A percentile compares a stretch with the other conserved stretches of the same genome.
phyloP scores from a whole-genome alignment of 2,329 filamentous ascomycete species.

The Chaetomium sp. region DNA sequence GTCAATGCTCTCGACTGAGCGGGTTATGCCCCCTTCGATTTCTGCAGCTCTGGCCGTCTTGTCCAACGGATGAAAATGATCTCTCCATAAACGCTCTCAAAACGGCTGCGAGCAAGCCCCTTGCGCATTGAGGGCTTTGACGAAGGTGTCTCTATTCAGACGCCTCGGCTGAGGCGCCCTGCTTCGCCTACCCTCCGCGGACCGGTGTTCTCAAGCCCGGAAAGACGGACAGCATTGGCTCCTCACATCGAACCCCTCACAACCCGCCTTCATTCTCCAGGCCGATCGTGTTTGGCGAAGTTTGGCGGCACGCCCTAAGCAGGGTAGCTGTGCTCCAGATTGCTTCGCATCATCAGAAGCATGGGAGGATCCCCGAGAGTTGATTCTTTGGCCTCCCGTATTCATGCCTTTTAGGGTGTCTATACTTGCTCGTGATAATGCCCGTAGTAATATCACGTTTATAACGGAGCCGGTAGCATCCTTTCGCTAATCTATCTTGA shows the following conservation, averaged over 20 bases:
- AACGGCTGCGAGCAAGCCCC: background rate
- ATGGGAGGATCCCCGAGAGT: no score
- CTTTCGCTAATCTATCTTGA: constrained; percentile 23
- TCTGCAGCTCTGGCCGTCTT: constrained; percentile 5
- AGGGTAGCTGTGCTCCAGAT: no score
- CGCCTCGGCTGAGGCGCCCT: background rate
- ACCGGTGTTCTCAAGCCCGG: no score
- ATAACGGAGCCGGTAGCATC: constrained; percentile 13
- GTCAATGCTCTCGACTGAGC: constrained; percentile 16
- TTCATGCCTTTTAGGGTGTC: no score
- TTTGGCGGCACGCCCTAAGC: no score
- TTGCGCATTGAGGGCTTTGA: constrained; percentile 18
- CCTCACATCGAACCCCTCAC: no score
- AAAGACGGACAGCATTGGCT: no score
- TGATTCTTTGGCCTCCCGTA: no score
- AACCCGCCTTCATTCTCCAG: no score
- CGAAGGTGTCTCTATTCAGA: constrained; percentile 7
- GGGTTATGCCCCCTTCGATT: constrained; percentile 2
- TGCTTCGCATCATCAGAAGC: no score
- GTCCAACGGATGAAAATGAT: background rate
- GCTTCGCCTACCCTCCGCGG: constrained; percentile 9
- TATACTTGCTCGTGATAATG: background rate
- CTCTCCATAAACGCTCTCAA: background rate
- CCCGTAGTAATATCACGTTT: background rate
- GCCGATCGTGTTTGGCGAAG: no score